A percentile compares a stretch with the other conserved stretches of the same genome.
Conservation (phyloP, 2,329 filamentous ascomycete genomes). For the Herpotrichia juniperi region DNA sequence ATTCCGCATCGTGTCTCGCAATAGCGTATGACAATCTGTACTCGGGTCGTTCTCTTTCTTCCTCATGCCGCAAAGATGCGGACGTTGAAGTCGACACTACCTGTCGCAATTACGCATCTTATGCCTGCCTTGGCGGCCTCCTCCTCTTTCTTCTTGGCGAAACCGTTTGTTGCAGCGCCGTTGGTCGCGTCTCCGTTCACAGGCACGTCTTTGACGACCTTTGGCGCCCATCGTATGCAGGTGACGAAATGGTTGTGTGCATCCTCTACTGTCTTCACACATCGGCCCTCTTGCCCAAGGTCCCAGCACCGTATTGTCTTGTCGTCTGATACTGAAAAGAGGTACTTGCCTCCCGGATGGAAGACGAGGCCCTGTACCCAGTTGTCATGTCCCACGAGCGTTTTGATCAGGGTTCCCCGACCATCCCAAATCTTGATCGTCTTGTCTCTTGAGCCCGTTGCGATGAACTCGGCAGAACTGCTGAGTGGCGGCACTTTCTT, state of each 20-base stretch:
- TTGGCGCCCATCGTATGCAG: conserved; percentile 86
- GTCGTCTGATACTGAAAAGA: conserved; percentile 86
- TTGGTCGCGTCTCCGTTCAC: conserved; percentile 50
- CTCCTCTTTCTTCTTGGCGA: conserved; percentile 58
- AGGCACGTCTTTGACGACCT: conserved; percentile 66
- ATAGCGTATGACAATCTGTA: neutral
- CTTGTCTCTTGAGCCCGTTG: conserved; percentile 89
- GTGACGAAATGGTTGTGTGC: conserved; percentile 85
- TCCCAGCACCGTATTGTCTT: conserved; percentile 96
- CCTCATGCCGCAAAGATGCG: conserved; percentile 72
- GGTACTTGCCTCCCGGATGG: conserved; percentile 89
- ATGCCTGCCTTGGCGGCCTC: conserved; percentile 66
- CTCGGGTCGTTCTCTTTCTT: neutral
- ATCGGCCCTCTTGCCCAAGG: conserved; percentile 85
- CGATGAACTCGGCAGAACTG: conserved; percentile 84
- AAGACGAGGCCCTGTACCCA: conserved; percentile 89
- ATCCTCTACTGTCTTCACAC: conserved; percentile 79
- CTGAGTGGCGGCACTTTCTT: conserved; percentile 79
- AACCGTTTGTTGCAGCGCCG: conserved; percentile 50
- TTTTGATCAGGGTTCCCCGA: conserved; percentile 83
- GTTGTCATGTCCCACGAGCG: conserved; percentile 87
- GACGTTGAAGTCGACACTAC: conserved; percentile 81
- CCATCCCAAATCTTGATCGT: conserved; percentile 89
- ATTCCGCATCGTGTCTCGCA: neutral
- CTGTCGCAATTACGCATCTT: conserved; percentile 84